phyloP scores from a whole-genome alignment of 208 protist genomes.

The Trypanosoma scelopori region DNA sequence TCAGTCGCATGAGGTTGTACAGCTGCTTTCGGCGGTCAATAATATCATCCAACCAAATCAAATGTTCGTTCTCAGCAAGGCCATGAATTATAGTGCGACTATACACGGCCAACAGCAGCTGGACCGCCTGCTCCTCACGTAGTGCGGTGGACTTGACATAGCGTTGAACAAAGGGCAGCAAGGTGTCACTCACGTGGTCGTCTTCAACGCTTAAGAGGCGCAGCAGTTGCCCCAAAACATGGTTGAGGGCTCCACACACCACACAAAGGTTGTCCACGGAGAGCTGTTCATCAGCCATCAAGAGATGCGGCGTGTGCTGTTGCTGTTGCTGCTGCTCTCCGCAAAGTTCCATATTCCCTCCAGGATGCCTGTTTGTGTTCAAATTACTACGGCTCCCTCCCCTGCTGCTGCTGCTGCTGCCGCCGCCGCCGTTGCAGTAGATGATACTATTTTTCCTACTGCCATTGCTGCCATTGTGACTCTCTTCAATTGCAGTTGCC shows the following conservation, averaged over 20 bases:
- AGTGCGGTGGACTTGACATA: conserved; percentile 65
- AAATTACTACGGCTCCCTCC: too few relatives aligned
- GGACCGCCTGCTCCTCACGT: conserved; percentile 42
- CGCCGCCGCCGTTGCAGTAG: background rate
- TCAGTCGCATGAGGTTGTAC: conserved; percentile 58
- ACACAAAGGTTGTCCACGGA: conserved; percentile 29
- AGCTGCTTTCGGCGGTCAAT: conserved; percentile 69
- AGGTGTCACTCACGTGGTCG: conserved; percentile 37
- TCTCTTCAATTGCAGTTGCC: background rate
- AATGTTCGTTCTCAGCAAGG: conserved; percentile 37
- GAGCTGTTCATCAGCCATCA: background rate
- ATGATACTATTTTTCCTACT: background rate
- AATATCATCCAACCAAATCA: conserved; percentile 54
- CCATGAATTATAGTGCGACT: conserved; percentile 45
- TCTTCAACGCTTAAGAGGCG: conserved; percentile 35
- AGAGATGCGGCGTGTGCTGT: too few relatives aligned
- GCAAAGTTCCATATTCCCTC: too few relatives aligned
- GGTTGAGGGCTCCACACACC: conserved; percentile 40
- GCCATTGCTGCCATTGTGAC: background rate
- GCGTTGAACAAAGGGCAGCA: conserved; percentile 53
- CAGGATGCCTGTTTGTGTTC: too few relatives aligned
- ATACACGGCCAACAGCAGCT: conserved; percentile 51
- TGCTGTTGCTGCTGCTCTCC: too few relatives aligned
- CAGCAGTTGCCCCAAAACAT: conserved; percentile 44
- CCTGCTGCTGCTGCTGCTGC: too few relatives aligned